A percentile compares a stretch with the other conserved stretches of the same genome.
phyloP scores from a whole-genome alignment of 1,284 basidiomycete genomes.

The Crucibulum parvulum region DNA sequence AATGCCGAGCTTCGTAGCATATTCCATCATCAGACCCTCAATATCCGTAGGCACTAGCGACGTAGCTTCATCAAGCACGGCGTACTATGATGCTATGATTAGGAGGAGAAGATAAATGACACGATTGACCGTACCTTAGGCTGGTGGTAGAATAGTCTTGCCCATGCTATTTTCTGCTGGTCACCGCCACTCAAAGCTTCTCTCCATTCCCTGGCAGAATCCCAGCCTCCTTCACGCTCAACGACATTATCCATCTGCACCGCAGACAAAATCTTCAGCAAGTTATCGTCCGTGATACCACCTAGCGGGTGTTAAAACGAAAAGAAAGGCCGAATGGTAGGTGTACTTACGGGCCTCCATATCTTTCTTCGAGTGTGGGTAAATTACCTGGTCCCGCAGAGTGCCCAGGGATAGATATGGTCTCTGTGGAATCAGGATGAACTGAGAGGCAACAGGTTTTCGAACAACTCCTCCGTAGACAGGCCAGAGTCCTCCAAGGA shows the following conservation, averaged over 20 bases:
- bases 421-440: conserved; percentile 95
- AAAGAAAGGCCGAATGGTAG: conserved; percentile 4
- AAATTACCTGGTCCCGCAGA: conserved; percentile 90
- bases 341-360: conserved; percentile 73
- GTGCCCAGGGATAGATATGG: conserved; percentile 95
- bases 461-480: conserved; percentile 95
- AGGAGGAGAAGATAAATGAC: neutral
- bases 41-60: conserved; percentile 93
- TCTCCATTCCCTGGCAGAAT: conserved; percentile 88
- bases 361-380: conserved; percentile 83
- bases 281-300: conserved; percentile 79
- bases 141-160: conserved; percentile 93
- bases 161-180: conserved; percentile 96
- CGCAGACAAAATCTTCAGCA: conserved; percentile 76
- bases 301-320: conserved; percentile 40
- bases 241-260: conserved; percentile 92
- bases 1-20: conserved; percentile 87
- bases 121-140: conserved; percentile 72
- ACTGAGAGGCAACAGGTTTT: conserved; percentile 89
- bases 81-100: conserved; percentile 65
- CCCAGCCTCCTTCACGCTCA: conserved; percentile 97
- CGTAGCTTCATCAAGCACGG: conserved; percentile 96
- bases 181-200: conserved; percentile 91
- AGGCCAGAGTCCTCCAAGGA: conserved; percentile 97
- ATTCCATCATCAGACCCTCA: conserved; percentile 96